Evolutionary conservation across 164 flowering plant genomes (phyloP), one percentile per base, ranked within the genome.

Genomic region (Buxus sempervirens): DNA sequence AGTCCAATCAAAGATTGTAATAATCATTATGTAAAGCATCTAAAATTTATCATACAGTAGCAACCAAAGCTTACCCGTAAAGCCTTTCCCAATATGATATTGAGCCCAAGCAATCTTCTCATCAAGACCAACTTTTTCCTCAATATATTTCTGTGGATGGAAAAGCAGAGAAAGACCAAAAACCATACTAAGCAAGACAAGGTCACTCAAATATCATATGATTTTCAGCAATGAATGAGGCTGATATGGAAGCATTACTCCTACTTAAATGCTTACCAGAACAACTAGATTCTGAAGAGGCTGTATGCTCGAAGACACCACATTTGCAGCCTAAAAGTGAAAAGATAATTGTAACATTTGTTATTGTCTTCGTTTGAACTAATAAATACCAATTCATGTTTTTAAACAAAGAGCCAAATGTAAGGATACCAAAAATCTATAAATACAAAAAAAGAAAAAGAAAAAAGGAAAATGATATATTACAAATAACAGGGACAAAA

Each of bases 231-330:
- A 2, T 54, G 7, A 24, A 25, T 69, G 27, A 1, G n/a, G 9
- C n/a, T n/a, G n/a, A 24, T 16, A 41, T 9, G 59, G 22, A 32
- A n/a, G 42, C n/a, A 63, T 7, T 49, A 53, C 38, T 20, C 12
- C n/a, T 54, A 61, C n/a, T 42, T 0, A 18, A 56, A 57, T 28
- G 73, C 81, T 73, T 60, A 89, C 98, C 68, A 86, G 69, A 25
- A 82, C 76, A 62, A 64, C 72, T 41, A 85, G 25, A 75, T 84
- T 91, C 67, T 94, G 98, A 63, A 80, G 78, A 66, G 97, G 96
- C 66, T 94, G 98, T 77, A 94, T 90, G 80, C 82, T 82, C 28
- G 97, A 86, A 70, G 76, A 72, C 66, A 94, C 93, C 70, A 91
- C 82, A 78, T 77, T 90, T 72, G 94, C 97, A 68, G 83, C 94